Evolutionary conservation across 768 basidiomycete species (phyloP), one percentile per base, ranked within the genome.

Genomic region (Russula virescens): DNA sequence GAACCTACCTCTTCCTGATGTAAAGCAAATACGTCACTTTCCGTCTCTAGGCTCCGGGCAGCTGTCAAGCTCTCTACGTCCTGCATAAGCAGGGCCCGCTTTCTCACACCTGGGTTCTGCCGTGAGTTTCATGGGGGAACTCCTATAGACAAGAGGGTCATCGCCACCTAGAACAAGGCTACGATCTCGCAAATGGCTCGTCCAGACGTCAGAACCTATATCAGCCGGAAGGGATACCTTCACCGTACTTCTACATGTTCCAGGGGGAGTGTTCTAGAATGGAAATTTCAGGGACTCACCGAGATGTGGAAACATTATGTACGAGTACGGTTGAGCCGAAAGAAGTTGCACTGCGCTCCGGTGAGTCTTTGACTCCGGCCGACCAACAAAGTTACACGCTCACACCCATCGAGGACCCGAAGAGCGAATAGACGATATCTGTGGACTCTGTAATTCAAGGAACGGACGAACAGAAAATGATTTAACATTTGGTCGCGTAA

Each of bases 1-100:
- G 10, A 9, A 68, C 76, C 6, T 46, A 86, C 87, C 55, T 79
- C 73, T 51, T 76, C 70, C 67, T 84, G 84, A 51, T 76, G 70
- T n/a, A 88, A 73, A 3, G 86, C 72, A 65, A 89, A 82, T 0
- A 88, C 83, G 67, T 88, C 87, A 57, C 86, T 87, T 21, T 76
- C 66, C 3, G 86, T 87, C 28, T 77, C 71, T 11, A 89, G 69
- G 61, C 72, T 68, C 56, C 75, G 73, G 2, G 79, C 68, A 16
- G 73, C 72, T 1, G 66, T 61, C 34, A 75, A 68, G 2, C 67
- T 60, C 38, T 81, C 79, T 49, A 87, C 75, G 58, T 87, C 82
- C 4, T 76, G 69, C 3, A 89, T 69, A 51, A 81, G 75, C 1
- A 85, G 74, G 0, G 80, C 86, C 48, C 78, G 79, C 51, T 75